Percentiles rank a stretch among this genome's conserved stretches.
Conservation (phyloP, 805 yeast genomes). For the Ogataea neopini region DNA sequence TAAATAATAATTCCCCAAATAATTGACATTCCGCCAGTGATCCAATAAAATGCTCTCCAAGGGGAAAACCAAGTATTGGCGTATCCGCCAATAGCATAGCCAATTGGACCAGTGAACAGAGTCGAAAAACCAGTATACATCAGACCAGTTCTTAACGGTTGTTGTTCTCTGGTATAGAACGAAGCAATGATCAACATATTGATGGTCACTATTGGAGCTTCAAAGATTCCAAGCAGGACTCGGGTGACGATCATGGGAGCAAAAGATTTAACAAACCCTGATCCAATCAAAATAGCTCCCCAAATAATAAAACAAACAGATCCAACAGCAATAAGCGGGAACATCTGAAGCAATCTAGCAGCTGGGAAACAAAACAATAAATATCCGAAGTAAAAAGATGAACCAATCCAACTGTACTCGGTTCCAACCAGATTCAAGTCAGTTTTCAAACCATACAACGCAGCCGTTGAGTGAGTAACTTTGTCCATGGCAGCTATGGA, state of each 20-base stretch:
- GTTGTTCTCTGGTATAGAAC: conserved; percentile 54
- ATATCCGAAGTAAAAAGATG: conserved; percentile 40
- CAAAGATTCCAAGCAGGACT: conserved; percentile 51
- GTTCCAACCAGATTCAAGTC: conserved; percentile 40
- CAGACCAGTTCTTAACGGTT: conserved; percentile 43
- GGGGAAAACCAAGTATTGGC: conserved; percentile 43
- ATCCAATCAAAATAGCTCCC: conserved; percentile 45
- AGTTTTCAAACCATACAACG: conserved; percentile 39
- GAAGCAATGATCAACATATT: conserved; percentile 54
- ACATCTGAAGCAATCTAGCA: conserved; percentile 38
- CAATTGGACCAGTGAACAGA: conserved; percentile 51
- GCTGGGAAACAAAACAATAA: conserved; percentile 38
- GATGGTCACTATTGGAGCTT: conserved; percentile 56
- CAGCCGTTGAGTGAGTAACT: conserved; percentile 42
- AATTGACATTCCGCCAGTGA: conserved; percentile 59
- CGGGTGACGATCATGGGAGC: conserved; percentile 48
- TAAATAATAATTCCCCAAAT: conserved; percentile 44
- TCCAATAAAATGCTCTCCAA: conserved; percentile 62
- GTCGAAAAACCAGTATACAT: conserved; percentile 46
- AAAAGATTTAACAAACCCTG: conserved; percentile 42
- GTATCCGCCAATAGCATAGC: conserved; percentile 43
- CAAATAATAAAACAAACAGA: conserved; percentile 35
- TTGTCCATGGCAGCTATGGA: conserved; percentile 62
- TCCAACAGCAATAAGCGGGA: conserved; percentile 38
- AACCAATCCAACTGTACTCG: conserved; percentile 35